Evolutionary conservation across 495 filamentous ascomycete species (phyloP), one percentile per base, ranked within the genome.

Genomic region (Trypethelium eluteriae): DNA sequence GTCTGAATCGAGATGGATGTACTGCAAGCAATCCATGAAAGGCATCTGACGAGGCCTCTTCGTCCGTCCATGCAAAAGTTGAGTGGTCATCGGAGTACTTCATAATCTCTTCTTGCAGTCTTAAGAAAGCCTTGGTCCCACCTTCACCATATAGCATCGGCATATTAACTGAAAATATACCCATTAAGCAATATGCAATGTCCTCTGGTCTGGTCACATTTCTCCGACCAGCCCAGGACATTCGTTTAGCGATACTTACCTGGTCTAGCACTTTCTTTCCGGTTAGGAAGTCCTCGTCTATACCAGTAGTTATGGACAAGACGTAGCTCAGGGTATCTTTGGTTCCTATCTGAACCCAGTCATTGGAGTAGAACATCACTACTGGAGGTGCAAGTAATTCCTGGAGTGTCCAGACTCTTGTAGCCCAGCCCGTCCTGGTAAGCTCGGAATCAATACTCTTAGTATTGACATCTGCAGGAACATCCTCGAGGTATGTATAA

Each of bases 111-210:
- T 70, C 57, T 66, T 76, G 71, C 44, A 72, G 64, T 49, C 77
- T 47, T 62, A 64, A 64, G 49, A 78, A 75, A 18, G 76, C 71
- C 38, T 70, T 72, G 3, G 65, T 56, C 16, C 49, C 49, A 3
- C 74, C 76, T 53, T 79, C 77, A 12, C 77, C 77, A 64, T 79
- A 79, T n/a, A 76, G 69, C 53, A 78, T 67, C 2, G 73, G 67
- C 72, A 78, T 75, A 65, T 74, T 76, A 53, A 78, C 64, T 35
- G 69, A 63, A 62, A 77, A 76, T 7, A 78, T 38, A 18, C 76
- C 76, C 6, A 78, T 49, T 3, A 78, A 66, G 41, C 66, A 71
- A 63, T 77, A 78, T 9, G 76, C 76, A 25, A 69, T 68, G 59
- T 78, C 76, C 66, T 78, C 76, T 2, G 67, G 18, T 12, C 62